Conservation (phyloP, 371 early-diverging fungal species). For the Lichtheimia corymbifera region DNA sequence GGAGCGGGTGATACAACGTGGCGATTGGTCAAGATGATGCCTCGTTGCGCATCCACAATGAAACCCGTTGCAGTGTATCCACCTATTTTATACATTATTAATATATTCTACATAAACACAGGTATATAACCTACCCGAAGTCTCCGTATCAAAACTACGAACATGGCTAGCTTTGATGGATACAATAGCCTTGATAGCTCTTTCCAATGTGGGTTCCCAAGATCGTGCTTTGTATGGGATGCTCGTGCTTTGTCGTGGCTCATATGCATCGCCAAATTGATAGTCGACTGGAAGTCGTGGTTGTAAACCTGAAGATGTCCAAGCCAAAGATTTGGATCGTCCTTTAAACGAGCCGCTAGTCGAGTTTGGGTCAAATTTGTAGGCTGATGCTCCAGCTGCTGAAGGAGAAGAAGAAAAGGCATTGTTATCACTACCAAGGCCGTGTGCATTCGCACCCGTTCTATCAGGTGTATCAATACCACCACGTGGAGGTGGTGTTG, state of each 20-base stretch:
- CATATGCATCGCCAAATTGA: conserved; percentile 4
- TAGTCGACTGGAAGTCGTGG: conserved; percentile 40
- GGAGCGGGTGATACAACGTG: conserved; percentile 90
- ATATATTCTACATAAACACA: conserved; percentile 26
- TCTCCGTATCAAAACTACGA: conserved; percentile 88
- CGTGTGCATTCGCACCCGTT: conserved; percentile 18
- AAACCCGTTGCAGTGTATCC: conserved; percentile 86
- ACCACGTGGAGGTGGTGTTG: conserved; percentile 14
- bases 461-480: conserved; percentile 25
- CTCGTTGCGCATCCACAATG: conserved; percentile 82
- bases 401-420: conserved; percentile 22
- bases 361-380: conserved; percentile 13
- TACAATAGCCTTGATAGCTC: conserved; percentile 79
- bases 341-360: conserved; percentile 28
- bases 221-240: conserved; percentile 46
- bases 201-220: conserved; percentile 79
- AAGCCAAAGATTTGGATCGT: conserved; percentile 48
- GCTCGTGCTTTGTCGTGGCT: conserved; percentile 7
- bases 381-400: conserved; percentile 18
- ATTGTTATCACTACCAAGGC: conserved; percentile 22
- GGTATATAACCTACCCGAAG: conserved; percentile 48
- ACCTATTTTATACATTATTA: conserved; percentile 24
- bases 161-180: conserved; percentile 85
- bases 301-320: conserved; percentile 19
- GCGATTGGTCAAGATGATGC: conserved; percentile 85